Base-by-base conservation (phyloP, 441 rosid genomes). In the Euphorbia schlechtendalii region DNA sequence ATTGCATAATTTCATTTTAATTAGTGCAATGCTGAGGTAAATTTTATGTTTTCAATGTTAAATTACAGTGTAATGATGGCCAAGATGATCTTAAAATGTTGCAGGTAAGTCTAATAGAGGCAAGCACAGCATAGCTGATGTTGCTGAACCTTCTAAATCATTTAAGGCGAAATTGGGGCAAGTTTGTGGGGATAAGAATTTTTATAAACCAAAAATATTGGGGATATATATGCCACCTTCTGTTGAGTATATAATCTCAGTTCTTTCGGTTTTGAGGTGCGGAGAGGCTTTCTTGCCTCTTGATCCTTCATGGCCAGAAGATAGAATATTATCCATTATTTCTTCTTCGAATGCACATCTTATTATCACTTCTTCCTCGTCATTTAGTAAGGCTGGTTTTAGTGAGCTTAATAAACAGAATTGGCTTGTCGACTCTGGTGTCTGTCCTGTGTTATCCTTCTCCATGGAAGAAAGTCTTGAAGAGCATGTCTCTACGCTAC, bases 221-320 rank as follows among this genome's bases (percentile, higher is more conserved):
- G 99, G 85, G 38, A 34, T 90, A 43, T 88, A 75, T 70, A 83
- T 84, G 85, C 86, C 87, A 3, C 90, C 96, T 66, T 93, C 96
- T 0, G 90, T 78, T 65, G 99, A 88, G 66, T 93, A 93, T 66
- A 74, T 93, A 55, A 69, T 90, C 70, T 69, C 86, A 56, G 91
- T 90, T 69, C 85, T 90, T 61, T 84, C 99, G 15, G 81, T 88
- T 71, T 64, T 93, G 78, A 88, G 84, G 72, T 81, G 81, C 55
- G 95, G 97, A 27, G 92, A 86, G 75, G 97, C 96, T 18, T 87
- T 90, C 78, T 74, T 88, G 77, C 88, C 97, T 68, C 80, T 90
- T 17, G 96, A 90, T 82, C 93, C 93, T 57, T 81, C 75, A 7
- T 93, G 96, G 97, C 97, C 99, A 0, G 82, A 75, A 73, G 88